These are phyloP conservation scores for Neltuma alba DNA, from an alignment of 306 rosid genomes.

Conservation along the genomic window DNA sequence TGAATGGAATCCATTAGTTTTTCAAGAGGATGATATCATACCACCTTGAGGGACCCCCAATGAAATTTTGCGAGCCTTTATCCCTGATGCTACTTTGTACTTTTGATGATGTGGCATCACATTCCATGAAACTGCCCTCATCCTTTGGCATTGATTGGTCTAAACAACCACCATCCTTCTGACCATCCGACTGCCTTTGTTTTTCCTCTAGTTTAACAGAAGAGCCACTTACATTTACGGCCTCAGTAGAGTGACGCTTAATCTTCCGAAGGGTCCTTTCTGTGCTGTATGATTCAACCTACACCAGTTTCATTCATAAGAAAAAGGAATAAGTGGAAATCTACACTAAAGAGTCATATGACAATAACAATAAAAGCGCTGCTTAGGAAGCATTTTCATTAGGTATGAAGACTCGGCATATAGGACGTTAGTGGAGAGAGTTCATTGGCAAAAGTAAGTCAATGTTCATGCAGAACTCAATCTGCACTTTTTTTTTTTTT, in stretches of 20 bases:
- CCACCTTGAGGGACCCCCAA: slow-evolving; percentile 85
- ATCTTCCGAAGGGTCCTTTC: no score
- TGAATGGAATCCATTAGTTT: slow-evolving; percentile 31
- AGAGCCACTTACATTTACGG: background rate
- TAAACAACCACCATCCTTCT: background rate
- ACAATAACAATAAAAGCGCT: background rate
- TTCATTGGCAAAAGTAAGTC: background rate
- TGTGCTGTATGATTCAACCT: slow-evolving; percentile 56
- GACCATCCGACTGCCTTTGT: background rate
- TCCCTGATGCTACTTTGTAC: slow-evolving; percentile 38
- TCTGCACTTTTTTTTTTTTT: no score
- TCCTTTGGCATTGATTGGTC: background rate
- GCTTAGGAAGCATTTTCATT: background rate
- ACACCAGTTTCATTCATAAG: slow-evolving; percentile 12
- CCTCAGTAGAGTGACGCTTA: background rate
- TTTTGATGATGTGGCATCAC: no score
- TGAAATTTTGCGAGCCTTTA: slow-evolving; percentile 51
- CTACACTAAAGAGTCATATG: background rate
- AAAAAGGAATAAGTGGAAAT: background rate
- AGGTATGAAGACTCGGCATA: background rate
- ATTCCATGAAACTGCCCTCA: no score
- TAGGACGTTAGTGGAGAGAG: no score
- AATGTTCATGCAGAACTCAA: background rate
- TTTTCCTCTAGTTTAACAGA: background rate
- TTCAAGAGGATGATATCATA: slow-evolving; percentile 38